Evolutionary conservation across 2,329 filamentous ascomycete genomes (phyloP), one percentile per base, ranked within the genome.

Genomic region (Aspergillus sp.): DNA sequence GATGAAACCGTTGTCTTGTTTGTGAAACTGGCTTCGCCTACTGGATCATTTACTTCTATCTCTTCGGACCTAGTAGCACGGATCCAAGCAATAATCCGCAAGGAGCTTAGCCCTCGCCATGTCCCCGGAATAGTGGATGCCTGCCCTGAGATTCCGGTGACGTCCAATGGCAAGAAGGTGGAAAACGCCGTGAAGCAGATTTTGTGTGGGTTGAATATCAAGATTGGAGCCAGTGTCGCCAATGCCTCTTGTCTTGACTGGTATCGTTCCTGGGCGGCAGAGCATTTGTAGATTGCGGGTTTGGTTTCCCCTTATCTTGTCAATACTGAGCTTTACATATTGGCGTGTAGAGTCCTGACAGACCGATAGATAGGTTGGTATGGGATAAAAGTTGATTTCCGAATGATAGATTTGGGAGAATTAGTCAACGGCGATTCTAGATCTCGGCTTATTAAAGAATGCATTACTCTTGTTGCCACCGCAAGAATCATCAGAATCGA

Each of bases 111-210:
- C 68, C 90, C 92, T 4, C 84, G 95, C 55, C 95, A 99, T 79
- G 92, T 98, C 0, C 94, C 94, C 0, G 89, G 87, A 0, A 80
- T 96, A 0, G 82, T 98, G 18, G 91, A 93, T 65, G 87, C 90
- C 73, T 93, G 90, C 63, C 87, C 88, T 0, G 92, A 94, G 42
- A 95, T 99, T 18, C 95, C 94, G 0, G 88, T 93, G 66, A 98
- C 95, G 16, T 88, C 88, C 2, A 99, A 99, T 71, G 94, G 94
- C 55, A 99, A 99, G 81, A 99, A 98, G 87, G 91, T 99, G 60
- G 94, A 99, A 75, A 92, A 96, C 52, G 91, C 92, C 0, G 94
- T 98, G 6, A 98, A 98, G 81, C 93, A 97, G 77, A 97, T 98
- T 49, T 79, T 99, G 1, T 96, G 91, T 29, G 94, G 93, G 0